Evolutionary conservation across 495 filamentous ascomycete species (phyloP), one percentile per base, ranked within the genome.

Genomic region (Penicillium tannophilum): DNA sequence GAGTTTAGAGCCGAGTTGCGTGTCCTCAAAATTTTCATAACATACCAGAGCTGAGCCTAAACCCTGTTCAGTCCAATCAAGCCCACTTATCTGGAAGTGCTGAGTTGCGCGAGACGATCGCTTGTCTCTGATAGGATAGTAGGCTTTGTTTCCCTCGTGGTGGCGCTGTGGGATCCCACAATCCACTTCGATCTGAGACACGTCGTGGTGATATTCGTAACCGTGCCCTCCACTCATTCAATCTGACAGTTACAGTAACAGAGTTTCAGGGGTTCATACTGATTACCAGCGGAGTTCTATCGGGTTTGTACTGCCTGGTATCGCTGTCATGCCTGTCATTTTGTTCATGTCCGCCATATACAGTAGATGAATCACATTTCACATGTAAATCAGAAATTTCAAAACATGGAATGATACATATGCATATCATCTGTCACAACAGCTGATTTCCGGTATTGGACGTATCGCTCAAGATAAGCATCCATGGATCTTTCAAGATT

Each of bases 201-300:
- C 51, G 28, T 42, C 33, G 49, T 33, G 56, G 41, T 59, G 41
- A 39, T 10, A 54, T 30, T 50, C 51, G 57, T 59, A 59, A 54
- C 42, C 19, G 33, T 26, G 16, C 33, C 11, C 30, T 35, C 35
- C 31, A 54, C 43, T 19, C 17, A 31, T 31, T 5, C 16, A 9
- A 17, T 49, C 26, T 49, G 24, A 31, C 46, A 30, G 24, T 30
- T 31, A 30, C 17, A 20, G 28, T 46, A 20, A 4, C 31, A 10
- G 26, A 2, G 3, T 49, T 17, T 49, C 26, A 17, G 14, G 46
- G 46, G 24, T 47, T 28, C 24, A 3, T 14, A 2, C 5, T 28
- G 1, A 24, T 3, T 31, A 26, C 14, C 26, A 12, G n/a, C 23
- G 23, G 24, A 31, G 46, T n/a, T 49, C 46, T 31, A 6, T 6